Evolutionary conservation across 2,329 filamentous ascomycete genomes (phyloP), one percentile per base, ranked within the genome.

Genomic region (Byssoonygena ceratinophila): DNA sequence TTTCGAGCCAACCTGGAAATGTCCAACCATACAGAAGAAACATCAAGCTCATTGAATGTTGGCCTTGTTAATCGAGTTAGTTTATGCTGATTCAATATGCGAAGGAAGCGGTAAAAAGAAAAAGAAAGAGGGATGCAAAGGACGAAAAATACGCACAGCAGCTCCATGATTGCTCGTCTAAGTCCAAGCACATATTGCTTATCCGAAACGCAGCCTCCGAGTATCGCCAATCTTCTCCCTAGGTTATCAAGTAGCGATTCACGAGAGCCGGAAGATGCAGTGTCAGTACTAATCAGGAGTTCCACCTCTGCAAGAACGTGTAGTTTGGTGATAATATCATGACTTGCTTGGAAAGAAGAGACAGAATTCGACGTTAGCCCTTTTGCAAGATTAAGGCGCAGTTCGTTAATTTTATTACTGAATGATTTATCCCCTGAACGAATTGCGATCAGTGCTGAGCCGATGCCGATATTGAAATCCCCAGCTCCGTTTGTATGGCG

Each of bases 161-260:
- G 67, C 59, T 90, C 82, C 87, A 98, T 95, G 0, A 85, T 81
- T 22, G 92, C 91, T 59, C 92, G 79, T 53, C 90, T 81, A 37
- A 97, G 77, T 1, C 89, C 86, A 25, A 99, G 75, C 8, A 98
- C 71, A 64, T 94, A 97, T 64, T 96, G 91, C 66, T 98, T 98
- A 65, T 98, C 90, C 49, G 83, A 81, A 34, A 90, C 83, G 61
- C 92, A 95, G 1, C 89, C 87, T 0, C 94, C 92, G 1, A 98
- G 74, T 1, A 94, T 78, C 59, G 90, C 86, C n/a, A 98, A 72
- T n/a, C 92, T 82, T 43, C 84, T 81, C 55, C 85, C 77, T 4
- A 96, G 66, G 20, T 76, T 76, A 47, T 76, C 73, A 5, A 84
- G 65, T 22, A 73, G 54, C 18, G 54, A 27, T n/a, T 53, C 43